Percentiles rank a stretch among this genome's conserved stretches.
phyloP scores from a whole-genome alignment of 805 yeast genomes.

The Yarrowia sp. region DNA sequence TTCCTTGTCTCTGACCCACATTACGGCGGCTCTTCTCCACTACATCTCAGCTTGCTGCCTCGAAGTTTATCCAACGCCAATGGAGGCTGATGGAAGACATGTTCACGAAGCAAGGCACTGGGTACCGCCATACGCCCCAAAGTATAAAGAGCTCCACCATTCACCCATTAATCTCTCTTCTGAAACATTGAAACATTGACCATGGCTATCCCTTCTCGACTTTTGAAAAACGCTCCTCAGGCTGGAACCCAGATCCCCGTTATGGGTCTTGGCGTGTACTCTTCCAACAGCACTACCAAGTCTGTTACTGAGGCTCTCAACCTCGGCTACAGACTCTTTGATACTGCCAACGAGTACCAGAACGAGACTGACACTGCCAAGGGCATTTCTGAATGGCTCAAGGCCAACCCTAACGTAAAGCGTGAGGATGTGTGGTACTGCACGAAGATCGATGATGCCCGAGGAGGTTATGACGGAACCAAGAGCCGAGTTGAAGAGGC shows the following conservation, averaged over 20 bases:
- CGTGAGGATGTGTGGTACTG: conserved; percentile 76
- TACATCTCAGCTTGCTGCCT: neutral
- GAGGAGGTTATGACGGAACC: conserved; percentile 35
- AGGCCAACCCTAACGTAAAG: conserved; percentile 60
- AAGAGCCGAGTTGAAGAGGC: conserved; percentile 78
- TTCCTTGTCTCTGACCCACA: too few relatives aligned
- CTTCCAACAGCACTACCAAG: conserved; percentile 49
- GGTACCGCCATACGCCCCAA: neutral
- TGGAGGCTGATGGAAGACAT: conserved; percentile 5
- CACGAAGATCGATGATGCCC: conserved; percentile 84
- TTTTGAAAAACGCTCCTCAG: conserved; percentile 17
- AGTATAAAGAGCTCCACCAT: neutral
- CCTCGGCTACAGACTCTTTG: conserved; percentile 74
- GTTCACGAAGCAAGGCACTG: neutral
- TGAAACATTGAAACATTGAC: neutral
- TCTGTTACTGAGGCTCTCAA: conserved; percentile 79
- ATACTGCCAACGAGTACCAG: conserved; percentile 70
- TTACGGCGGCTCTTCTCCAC: neutral
- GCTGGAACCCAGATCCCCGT: conserved; percentile 59
- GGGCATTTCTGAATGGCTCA: conserved; percentile 62
- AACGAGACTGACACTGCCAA: conserved; percentile 68
- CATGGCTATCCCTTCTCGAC: conserved; percentile 7
- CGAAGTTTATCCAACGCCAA: neutral
- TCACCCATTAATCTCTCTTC: neutral
- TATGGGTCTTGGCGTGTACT: conserved; percentile 67